These are phyloP conservation scores for Wickerhamomyces rabaulensis DNA, from an alignment of 805 yeast species.

Conservation along the genomic window DNA sequence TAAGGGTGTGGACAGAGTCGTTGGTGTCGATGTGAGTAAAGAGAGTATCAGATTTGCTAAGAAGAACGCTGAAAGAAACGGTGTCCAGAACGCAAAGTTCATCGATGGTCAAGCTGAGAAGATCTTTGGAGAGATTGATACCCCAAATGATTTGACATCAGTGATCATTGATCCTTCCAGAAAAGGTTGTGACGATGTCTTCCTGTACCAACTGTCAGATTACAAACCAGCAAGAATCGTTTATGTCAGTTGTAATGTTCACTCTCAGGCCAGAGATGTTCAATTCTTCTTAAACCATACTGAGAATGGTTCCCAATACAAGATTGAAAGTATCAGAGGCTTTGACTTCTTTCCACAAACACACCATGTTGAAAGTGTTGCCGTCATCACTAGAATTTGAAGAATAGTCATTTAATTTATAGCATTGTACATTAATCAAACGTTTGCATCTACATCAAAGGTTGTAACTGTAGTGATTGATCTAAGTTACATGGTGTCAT, in stretches of 20 bases:
- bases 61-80: constrained; percentile 71
- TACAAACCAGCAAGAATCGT: constrained; percentile 83
- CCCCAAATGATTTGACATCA: constrained; percentile 73
- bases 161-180: constrained; percentile 96
- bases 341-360: constrained; percentile 97
- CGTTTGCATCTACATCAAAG: not conserved
- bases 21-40: constrained; percentile 92
- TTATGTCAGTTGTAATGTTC: constrained; percentile 96
- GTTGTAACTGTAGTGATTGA: not conserved
- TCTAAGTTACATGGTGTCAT: no score
- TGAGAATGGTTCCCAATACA: constrained; percentile 54
- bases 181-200: constrained; percentile 90
- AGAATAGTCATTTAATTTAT: not conserved
- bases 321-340: constrained; percentile 80
- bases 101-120: constrained; percentile 90
- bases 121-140: constrained; percentile 72
- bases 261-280: constrained; percentile 93
- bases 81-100: constrained; percentile 73
- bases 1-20: constrained; percentile 70
- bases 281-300: constrained; percentile 74
- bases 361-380: constrained; percentile 86
- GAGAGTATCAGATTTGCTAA: constrained; percentile 88
- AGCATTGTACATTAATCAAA: not conserved
- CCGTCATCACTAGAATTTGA: constrained; percentile 47
- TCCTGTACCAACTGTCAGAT: constrained; percentile 77